Evolutionary conservation across 768 basidiomycete genomes (phyloP).

Genomic region (Lactarius hatsudake): DNA sequence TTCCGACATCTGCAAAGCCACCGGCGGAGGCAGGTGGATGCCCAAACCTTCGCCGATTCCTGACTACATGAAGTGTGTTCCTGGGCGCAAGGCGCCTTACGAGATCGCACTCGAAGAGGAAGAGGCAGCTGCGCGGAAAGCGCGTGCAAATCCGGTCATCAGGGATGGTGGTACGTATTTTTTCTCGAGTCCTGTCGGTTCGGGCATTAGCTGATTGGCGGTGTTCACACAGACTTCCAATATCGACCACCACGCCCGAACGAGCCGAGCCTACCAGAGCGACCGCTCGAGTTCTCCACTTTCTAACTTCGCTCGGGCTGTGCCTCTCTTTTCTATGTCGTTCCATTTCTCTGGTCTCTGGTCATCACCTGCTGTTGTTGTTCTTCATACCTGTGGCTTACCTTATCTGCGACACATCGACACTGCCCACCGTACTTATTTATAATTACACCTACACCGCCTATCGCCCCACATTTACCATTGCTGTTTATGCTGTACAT

Average conservation of each 20-base stretch:
- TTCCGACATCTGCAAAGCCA: constrained; percentile 69
- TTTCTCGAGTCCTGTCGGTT: background rate
- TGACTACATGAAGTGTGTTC: constrained; percentile 50
- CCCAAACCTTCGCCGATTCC: constrained; percentile 54
- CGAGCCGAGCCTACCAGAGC: constrained; percentile 44
- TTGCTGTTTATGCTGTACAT: constrained; percentile 24
- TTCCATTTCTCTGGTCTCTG: background rate
- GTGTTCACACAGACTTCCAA: constrained; percentile 51
- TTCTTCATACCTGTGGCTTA: constrained; percentile 17
- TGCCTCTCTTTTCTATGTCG: background rate
- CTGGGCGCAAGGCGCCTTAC: constrained; percentile 63
- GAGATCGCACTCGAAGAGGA: constrained; percentile 70
- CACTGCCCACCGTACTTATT: constrained; percentile 8
- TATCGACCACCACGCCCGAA: constrained; percentile 55
- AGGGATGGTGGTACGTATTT: constrained; percentile 45
- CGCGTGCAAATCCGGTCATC: constrained; percentile 61
- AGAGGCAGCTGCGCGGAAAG: constrained; percentile 50
- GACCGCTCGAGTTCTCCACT: constrained; percentile 56
- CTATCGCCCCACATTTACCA: background rate
- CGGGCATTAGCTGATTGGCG: background rate
- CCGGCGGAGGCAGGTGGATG: constrained; percentile 74
- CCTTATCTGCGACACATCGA: constrained; percentile 14
- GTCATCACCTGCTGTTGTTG: constrained; percentile 18
- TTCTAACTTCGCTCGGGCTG: constrained; percentile 42
- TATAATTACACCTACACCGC: constrained; percentile 5